Evolutionary conservation across 2,329 filamentous ascomycete genomes (phyloP), one percentile per base, ranked within the genome.

Genomic region (Tricladium varicosporioides): DNA sequence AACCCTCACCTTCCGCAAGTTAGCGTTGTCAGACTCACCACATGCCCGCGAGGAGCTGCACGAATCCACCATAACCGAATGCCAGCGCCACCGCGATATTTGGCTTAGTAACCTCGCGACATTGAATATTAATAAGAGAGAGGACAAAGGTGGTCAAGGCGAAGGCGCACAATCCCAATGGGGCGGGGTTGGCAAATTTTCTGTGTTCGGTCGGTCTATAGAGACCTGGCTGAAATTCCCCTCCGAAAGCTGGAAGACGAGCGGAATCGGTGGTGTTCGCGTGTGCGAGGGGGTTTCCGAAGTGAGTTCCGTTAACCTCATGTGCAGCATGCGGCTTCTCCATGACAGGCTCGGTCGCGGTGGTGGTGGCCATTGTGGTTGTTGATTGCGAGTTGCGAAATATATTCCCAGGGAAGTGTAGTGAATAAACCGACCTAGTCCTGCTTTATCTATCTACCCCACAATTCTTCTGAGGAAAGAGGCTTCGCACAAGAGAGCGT

Each of bases 31-130:
- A 47, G 27, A 70, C 69, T 54, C 77, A 83, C 83, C 83, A 86
- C 83, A 89, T 87, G 67, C 86, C 86, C 48, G 85, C 84, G 51
- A 87, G 73, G 67, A 88, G 74, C 70, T 89, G 86, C n/a, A 87
- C 79, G 7, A 87, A 74, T 57, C 86, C 86, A 69, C 86, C 86
- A 69, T 88, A 87, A 53, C 76, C 83, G 65, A 80, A 83, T 7
- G 82, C 82, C 16, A 80, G 70, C 14, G 75, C 77, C 45, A 85
- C 73, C 42, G 85, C 79, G 33, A 86, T 76, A 64, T 78, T 82
- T 2, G 80, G 79, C 19, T 65, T 65, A 0, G 68, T 65, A 32
- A 84, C 70, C 53, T 73, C 73, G 3, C 74, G 72, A 3, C 80
- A 72, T 15, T 75, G 73, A 70, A 84, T 73, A 70, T 86, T 86